phyloP scores from a whole-genome alignment of 768 basidiomycete species.

The Crepidotus variabilis region DNA sequence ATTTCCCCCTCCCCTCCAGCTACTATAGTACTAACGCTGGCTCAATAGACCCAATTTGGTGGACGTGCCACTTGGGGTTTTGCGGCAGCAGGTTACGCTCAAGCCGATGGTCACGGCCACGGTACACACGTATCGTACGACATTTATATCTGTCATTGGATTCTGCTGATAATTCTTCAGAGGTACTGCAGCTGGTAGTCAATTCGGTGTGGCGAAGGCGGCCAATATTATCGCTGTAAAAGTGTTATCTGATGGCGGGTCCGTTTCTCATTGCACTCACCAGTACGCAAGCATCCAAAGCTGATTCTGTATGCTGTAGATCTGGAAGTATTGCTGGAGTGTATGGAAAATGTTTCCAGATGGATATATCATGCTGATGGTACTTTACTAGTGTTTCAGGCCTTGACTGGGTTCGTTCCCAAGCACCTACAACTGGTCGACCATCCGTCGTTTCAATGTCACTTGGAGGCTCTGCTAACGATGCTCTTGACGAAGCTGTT shows the following conservation, averaged over 20 bases:
- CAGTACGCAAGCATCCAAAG: too few relatives aligned
- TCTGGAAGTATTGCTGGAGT: slow-evolving; percentile 17
- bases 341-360: slow-evolving; percentile 2
- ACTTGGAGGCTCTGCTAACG: slow-evolving; percentile 23
- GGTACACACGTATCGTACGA: slow-evolving; percentile 31
- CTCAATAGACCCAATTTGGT: slow-evolving; percentile 32
- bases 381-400: slow-evolving; percentile 19
- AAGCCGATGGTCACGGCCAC: slow-evolving; percentile 33
- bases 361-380: neutral
- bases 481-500: slow-evolving; percentile 27
- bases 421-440: slow-evolving; percentile 12
- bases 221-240: slow-evolving; percentile 38
- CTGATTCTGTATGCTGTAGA: too few relatives aligned
- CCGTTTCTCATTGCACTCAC: too few relatives aligned
- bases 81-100: slow-evolving; percentile 25
- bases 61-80: slow-evolving; percentile 37
- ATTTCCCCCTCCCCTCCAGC: too few relatives aligned
- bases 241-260: slow-evolving; percentile 32
- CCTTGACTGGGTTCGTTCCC: slow-evolving; percentile 23
- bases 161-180: slow-evolving; percentile 3
- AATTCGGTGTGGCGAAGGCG: slow-evolving; percentile 23
- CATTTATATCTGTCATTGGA: neutral
- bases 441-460: slow-evolving; percentile 29
- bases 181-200: slow-evolving; percentile 22
- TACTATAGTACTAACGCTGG: slow-evolving; percentile 6